phyloP scores from a whole-genome alignment of 1,284 basidiomycete genomes.

The Meripilus lineatus region DNA sequence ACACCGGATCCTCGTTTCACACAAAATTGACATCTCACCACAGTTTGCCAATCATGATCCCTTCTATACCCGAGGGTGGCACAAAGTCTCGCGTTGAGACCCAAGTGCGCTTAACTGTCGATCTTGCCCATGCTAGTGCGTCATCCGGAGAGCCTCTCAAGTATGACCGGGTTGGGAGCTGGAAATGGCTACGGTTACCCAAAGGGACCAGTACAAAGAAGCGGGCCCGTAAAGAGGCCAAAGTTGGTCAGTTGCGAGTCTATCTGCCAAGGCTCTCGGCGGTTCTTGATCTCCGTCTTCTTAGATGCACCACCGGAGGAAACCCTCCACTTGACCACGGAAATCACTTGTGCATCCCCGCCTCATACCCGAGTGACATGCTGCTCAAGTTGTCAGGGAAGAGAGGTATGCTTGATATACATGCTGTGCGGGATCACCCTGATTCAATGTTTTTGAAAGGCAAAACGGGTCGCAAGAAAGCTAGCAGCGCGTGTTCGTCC shows the following conservation, averaged over 20 bases:
- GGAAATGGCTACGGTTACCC: constrained; percentile 80
- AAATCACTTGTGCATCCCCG: constrained; percentile 72
- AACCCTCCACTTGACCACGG: constrained; percentile 62
- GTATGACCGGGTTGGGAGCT: constrained; percentile 74
- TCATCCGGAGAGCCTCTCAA: constrained; percentile 52
- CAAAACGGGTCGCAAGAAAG: constrained; percentile 85
- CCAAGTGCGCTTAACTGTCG: constrained; percentile 78
- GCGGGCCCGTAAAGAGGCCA: constrained; percentile 81
- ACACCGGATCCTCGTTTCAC: constrained; percentile 6
- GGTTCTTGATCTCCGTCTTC: constrained; percentile 19
- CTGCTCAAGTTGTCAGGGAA: constrained; percentile 79
- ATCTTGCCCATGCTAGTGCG: constrained; percentile 64
- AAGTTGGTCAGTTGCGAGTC: constrained; percentile 52
- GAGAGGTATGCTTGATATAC: constrained; percentile 56
- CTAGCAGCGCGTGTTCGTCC: constrained; percentile 76
- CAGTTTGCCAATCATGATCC: constrained; percentile 75
- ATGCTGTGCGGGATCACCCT: constrained; percentile 11
- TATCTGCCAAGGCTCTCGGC: constrained; percentile 5
- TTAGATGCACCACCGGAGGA: constrained; percentile 70
- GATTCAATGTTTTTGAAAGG: constrained; percentile 37
- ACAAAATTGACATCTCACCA: constrained; percentile 9
- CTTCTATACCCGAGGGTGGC: constrained; percentile 78
- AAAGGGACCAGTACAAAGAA: constrained; percentile 79
- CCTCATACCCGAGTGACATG: constrained; percentile 76
- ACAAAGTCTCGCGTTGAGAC: constrained; percentile 96